These are phyloP conservation scores for Agrocybe chaxingu DNA, from an alignment of 768 basidiomycete species.

Conservation along the genomic window DNA sequence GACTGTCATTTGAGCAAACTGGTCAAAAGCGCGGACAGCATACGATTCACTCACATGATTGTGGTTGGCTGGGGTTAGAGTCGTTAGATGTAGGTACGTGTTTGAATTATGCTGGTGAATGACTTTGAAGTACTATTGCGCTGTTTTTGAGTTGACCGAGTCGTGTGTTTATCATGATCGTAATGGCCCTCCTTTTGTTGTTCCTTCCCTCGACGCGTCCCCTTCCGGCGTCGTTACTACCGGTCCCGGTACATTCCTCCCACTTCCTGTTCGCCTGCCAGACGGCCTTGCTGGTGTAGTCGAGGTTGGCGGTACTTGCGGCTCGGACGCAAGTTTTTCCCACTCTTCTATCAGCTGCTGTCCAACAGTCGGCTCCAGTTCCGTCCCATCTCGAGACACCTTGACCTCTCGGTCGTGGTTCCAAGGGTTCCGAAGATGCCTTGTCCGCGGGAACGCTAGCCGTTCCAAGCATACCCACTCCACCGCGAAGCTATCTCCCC, in stretches of 20 bases:
- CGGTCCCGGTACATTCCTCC: neutral
- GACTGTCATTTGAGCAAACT: neutral
- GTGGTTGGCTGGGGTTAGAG: conserved; percentile 12
- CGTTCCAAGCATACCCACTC: conserved; percentile 76
- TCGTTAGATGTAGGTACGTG: conserved; percentile 19
- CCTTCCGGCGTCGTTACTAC: neutral
- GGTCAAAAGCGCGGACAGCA: no score
- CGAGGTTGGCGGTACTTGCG: conserved; percentile 6
- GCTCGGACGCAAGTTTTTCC: conserved; percentile 32
- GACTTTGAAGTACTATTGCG: conserved; percentile 3
- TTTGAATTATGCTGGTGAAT: conserved; percentile 17
- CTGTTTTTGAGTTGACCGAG: conserved; percentile 12
- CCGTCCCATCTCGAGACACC: conserved; percentile 88
- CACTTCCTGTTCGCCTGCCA: neutral
- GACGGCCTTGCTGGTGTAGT: conserved; percentile 3
- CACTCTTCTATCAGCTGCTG: conserved; percentile 69
- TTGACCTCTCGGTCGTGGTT: conserved; percentile 82
- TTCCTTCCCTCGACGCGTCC: neutral
- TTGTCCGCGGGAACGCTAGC: conserved; percentile 72
- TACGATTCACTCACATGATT: conserved; percentile 15
- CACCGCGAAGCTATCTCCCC: conserved; percentile 80
- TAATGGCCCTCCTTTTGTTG: conserved; percentile 12
- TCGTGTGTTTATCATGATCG: conserved; percentile 26
- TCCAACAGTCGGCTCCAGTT: conserved; percentile 80
- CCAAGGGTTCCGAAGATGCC: conserved; percentile 89